Evolutionary conservation across 768 basidiomycete genomes (phyloP), one percentile per base, ranked within the genome.

Genomic region (Podaxis carcinomalis): DNA sequence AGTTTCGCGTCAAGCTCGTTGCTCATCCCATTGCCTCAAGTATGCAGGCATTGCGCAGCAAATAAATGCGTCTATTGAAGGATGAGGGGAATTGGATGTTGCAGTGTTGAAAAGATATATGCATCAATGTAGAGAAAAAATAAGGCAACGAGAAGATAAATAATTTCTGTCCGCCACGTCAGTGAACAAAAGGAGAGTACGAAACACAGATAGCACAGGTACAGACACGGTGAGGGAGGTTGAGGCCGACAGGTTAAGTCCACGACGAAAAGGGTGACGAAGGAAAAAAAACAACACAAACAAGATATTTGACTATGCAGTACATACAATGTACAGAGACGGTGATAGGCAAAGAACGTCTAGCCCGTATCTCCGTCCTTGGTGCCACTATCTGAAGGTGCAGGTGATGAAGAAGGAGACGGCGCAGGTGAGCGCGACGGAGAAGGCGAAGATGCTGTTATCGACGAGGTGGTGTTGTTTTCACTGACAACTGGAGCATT

Each of bases 321-420:
- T 62, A 59, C 53, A 62, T 62, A 59, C 53, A 62, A 28, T 49
- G 56, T 51, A 59, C 25, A 59, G 56, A 65, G 61, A 57, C 49
- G 13, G 44, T 50, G 60, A 25, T 51, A 56, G 56, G 61, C 59
- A 42, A 44, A 35, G 32, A 63, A 19, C 39, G 56, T 53, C 72
- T 79, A 91, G 63, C 89, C 89, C 46, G 83, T 88, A 70, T 91
- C 89, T 57, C 86, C 88, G 66, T 90, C 88, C 74, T 90, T 90
- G 61, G 81, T 78, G 68, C 83, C 80, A 62, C 80, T 72, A 80
- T 85, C 81, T 85, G 89, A 83, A 69, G 84, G 78, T 56, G 77
- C 69, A 11, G 78, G 73, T 4, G 73, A 70, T 10, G 76, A 64
- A 25, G 80, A 68, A n/a, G 72, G 65, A 54, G 77, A 72, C 49